phyloP scores from a whole-genome alignment of 2,329 filamentous ascomycete species.

The Claviceps monticola region DNA sequence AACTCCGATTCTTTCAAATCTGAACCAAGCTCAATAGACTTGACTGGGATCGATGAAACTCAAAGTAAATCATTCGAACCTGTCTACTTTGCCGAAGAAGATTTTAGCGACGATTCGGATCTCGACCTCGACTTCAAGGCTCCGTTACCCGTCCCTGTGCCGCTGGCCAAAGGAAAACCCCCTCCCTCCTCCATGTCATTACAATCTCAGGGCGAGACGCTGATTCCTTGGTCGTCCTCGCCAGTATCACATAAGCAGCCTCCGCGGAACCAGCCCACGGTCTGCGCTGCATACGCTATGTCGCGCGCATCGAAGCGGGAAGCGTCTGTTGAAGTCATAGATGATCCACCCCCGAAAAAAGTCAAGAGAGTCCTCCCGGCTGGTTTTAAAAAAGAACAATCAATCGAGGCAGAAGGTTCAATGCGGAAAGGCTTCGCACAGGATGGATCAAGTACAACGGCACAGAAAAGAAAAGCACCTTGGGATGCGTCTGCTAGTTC shows the following conservation, averaged over 20 bases:
- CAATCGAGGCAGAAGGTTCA: slow-evolving; percentile 20
- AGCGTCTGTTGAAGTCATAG: slow-evolving; percentile 16
- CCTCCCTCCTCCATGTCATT: slow-evolving; percentile 16
- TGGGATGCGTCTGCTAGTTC: slow-evolving; percentile 67
- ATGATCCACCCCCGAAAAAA: slow-evolving; percentile 16
- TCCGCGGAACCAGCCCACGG: slow-evolving; percentile 14
- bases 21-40: slow-evolving; percentile 18
- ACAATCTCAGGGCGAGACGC: slow-evolving; percentile 13
- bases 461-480: slow-evolving; percentile 23
- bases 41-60: slow-evolving; percentile 16
- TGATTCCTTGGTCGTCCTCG: slow-evolving; percentile 62
- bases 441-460: slow-evolving; percentile 16
- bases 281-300: slow-evolving; percentile 9
- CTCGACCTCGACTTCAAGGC: slow-evolving; percentile 57
- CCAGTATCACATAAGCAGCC: slow-evolving; percentile 34
- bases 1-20: slow-evolving; percentile 33
- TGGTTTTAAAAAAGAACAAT: slow-evolving; percentile 22
- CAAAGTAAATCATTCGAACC: slow-evolving; percentile 13
- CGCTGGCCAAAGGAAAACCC: slow-evolving; percentile 14
- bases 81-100: slow-evolving; percentile 61
- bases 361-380: slow-evolving; percentile 51
- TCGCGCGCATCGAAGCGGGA: slow-evolving; percentile 28
- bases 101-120: slow-evolving; percentile 75
- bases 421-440: neutral
- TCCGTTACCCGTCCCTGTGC: slow-evolving; percentile 35